Evolutionary conservation across 192 early-diverging fungal genomes (phyloP).

Genomic region (Lobosporangium transversale): DNA sequence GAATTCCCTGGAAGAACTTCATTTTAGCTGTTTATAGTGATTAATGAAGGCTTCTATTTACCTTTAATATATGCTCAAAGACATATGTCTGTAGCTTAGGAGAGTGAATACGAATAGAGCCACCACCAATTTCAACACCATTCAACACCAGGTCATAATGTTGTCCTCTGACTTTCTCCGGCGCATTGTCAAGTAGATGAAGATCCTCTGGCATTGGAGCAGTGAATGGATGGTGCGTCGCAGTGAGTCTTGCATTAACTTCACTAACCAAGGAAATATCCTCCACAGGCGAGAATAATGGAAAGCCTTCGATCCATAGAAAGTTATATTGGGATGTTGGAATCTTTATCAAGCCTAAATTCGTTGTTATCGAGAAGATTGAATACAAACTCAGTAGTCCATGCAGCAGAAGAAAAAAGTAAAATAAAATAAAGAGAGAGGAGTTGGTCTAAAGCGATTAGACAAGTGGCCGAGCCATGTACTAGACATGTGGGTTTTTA

Average conservation of each 20-base stretch:
- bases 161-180: constrained; percentile 76
- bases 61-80: constrained; percentile 74
- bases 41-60: no score
- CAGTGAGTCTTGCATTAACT: constrained; percentile 37
- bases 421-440: no score
- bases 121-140: constrained; percentile 91
- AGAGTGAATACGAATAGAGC: constrained; percentile 89
- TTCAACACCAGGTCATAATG: constrained; percentile 94
- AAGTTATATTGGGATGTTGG: constrained; percentile 68
- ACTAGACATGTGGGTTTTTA: no score
- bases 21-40: no score
- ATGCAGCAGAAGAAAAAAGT: no score
- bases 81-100: constrained; percentile 78
- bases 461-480: no score
- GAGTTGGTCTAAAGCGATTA: no score
- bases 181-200: constrained; percentile 66
- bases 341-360: constrained; percentile 59
- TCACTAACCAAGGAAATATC: constrained; percentile 47
- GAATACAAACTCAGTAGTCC: background rate
- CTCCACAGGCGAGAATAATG: constrained; percentile 81
- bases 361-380: background rate
- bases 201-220: constrained; percentile 79
- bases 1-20: no score
- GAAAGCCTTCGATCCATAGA: constrained; percentile 91
- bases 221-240: constrained; percentile 95